Evolutionary conservation across 257 asterid genomes (phyloP).

Genomic region (Gardenia jasminoides): DNA sequence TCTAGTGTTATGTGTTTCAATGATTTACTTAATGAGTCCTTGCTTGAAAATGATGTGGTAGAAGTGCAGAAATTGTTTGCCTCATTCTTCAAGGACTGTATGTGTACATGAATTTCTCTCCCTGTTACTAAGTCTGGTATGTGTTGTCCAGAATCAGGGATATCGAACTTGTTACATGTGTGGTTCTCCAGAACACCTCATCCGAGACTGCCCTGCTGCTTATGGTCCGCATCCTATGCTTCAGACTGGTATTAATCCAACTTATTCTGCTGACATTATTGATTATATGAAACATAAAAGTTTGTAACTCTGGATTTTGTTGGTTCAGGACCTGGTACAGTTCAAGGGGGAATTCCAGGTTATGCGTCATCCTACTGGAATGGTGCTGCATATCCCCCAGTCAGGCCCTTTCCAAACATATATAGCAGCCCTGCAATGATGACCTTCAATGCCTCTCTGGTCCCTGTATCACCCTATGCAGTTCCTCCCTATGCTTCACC

Average conservation of each 20-base stretch:
- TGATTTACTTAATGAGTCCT: not conserved
- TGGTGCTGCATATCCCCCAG: slow-evolving; percentile 43
- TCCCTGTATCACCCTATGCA: slow-evolving; percentile 44
- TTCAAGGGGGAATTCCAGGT: slow-evolving; percentile 60
- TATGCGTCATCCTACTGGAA: slow-evolving; percentile 71
- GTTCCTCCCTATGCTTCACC: slow-evolving; percentile 49
- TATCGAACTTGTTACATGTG: slow-evolving; percentile 64
- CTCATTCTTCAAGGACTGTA: not conserved
- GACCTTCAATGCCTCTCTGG: slow-evolving; percentile 58
- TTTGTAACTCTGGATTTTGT: slow-evolving; percentile 6
- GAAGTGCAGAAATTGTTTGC: not conserved
- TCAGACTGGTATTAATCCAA: slow-evolving; percentile 50
- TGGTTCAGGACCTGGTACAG: slow-evolving; percentile 46
- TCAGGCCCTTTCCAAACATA: slow-evolving; percentile 52
- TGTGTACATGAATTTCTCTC: not conserved
- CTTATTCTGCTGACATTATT: not conserved
- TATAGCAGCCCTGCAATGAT: slow-evolving; percentile 57
- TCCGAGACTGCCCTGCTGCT: slow-evolving; percentile 66
- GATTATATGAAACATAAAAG: not conserved
- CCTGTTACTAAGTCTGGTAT: not conserved
- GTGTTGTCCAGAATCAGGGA: slow-evolving; percentile 44
- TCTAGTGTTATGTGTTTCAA: not conserved
- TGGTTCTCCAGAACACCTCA: slow-evolving; percentile 86
- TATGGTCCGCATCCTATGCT: slow-evolving; percentile 54
- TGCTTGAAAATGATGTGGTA: not conserved